Percentiles rank a stretch among this genome's conserved stretches.
phyloP scores from a whole-genome alignment of 2,329 filamentous ascomycete genomes.

The Cercospora zeina region DNA sequence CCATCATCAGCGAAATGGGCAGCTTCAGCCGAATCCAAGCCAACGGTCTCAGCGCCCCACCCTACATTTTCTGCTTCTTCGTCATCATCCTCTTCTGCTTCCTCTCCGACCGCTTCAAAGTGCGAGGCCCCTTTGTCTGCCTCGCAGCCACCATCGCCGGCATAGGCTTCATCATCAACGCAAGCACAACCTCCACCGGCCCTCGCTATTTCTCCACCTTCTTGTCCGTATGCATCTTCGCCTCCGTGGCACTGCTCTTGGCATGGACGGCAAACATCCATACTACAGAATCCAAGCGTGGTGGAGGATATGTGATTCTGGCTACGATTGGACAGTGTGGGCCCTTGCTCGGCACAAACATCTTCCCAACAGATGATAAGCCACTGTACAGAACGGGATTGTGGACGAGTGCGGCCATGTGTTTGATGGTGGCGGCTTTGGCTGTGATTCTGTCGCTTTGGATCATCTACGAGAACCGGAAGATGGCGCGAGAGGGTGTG shows the following conservation, averaged over 20 bases:
- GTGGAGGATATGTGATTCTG: conserved; percentile 43
- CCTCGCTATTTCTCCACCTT: conserved; percentile 45
- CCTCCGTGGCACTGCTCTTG: conserved; percentile 41
- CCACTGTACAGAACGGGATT: conserved; percentile 58
- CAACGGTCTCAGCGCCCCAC: conserved; percentile 45
- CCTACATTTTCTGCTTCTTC: conserved; percentile 47
- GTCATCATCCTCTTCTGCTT: conserved; percentile 42
- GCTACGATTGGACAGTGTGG: conserved; percentile 64
- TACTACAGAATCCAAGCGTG: conserved; percentile 42
- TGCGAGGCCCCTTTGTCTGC: conserved; percentile 46
- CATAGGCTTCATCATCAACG: conserved; percentile 47
- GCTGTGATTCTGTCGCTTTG: conserved; percentile 56
- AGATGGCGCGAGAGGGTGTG: conserved; percentile 53
- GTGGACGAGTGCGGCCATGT: conserved; percentile 62
- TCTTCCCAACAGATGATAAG: conserved; percentile 57
- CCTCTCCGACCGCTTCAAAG: conserved; percentile 42
- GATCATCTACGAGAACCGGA: conserved; percentile 61
- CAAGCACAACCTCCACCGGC: conserved; percentile 39
- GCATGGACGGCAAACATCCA: conserved; percentile 45
- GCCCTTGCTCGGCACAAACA: conserved; percentile 59
- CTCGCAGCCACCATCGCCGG: conserved; percentile 42
- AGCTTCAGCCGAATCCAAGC: conserved; percentile 48
- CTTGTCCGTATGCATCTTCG: conserved; percentile 45
- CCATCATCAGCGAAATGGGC: conserved; percentile 68
- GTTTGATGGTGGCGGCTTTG: conserved; percentile 59